Evolutionary conservation across 768 basidiomycete species (phyloP).

Genomic region (Leccinum rimulosum): DNA sequence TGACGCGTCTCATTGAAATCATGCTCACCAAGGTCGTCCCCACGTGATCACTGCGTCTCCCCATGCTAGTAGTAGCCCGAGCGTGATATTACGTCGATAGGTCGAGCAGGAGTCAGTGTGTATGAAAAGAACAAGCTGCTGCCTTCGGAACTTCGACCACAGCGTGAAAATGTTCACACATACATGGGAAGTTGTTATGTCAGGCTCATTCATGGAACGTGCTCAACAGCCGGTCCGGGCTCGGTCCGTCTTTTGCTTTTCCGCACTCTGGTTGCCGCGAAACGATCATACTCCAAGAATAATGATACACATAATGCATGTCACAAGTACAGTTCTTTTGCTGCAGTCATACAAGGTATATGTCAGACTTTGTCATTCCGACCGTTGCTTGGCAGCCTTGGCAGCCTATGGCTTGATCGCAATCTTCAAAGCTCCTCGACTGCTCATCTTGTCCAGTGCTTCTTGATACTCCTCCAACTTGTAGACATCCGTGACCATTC

Average conservation of each 20-base stretch:
- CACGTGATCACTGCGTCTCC: not conserved
- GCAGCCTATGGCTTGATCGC: constrained; percentile 50
- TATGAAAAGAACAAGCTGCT: not conserved
- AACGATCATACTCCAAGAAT: not conserved
- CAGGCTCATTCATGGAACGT: not conserved
- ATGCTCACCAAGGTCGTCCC: constrained; percentile 14
- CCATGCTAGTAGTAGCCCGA: not conserved
- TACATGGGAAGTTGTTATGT: constrained; percentile 12
- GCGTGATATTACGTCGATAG: not conserved
- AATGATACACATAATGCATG: not conserved
- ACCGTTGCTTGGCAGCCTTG: not conserved
- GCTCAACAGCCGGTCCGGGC: not conserved
- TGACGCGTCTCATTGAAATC: not conserved
- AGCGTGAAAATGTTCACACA: not conserved
- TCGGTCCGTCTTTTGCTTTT: not conserved
- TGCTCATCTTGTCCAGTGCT: constrained; percentile 72
- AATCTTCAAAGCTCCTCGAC: constrained; percentile 59
- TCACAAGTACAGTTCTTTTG: not conserved
- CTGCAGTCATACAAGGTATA: constrained; percentile 18
- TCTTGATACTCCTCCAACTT: constrained; percentile 67
- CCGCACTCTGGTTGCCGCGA: not conserved
- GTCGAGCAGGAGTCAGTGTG: not conserved
- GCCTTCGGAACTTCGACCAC: not conserved
- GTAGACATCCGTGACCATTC: constrained; percentile 74
- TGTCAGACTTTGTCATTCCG: not conserved